Conservation (phyloP, 352 stramenopile genomes). For the Nothophytophthora sp. region DNA sequence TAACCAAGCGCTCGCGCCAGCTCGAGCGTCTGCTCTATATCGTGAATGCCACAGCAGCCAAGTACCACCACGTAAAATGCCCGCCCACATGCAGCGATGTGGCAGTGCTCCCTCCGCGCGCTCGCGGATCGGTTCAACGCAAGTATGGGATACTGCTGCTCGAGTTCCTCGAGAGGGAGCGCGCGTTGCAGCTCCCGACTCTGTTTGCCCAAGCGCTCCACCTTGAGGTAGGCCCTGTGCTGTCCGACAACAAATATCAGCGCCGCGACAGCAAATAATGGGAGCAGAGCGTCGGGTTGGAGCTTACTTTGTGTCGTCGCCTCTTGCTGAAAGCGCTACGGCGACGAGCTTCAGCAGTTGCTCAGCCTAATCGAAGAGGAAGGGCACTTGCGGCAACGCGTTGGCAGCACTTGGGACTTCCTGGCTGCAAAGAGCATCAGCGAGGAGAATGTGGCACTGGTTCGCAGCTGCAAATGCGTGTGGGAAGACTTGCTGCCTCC, state of each 20-base stretch:
- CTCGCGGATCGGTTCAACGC: constrained; percentile 12
- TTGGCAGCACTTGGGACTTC: constrained; percentile 19
- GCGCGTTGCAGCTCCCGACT: constrained; percentile 1
- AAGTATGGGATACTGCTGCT: constrained; percentile 28
- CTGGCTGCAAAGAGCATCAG: constrained; percentile 12
- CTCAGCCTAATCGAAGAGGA: constrained; percentile 35
- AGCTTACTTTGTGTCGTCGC: not conserved
- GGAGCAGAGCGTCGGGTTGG: too few relatives aligned
- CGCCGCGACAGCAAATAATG: too few relatives aligned
- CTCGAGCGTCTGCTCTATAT: constrained; percentile 32
- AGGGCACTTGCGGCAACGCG: constrained; percentile 18
- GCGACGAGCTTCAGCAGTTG: constrained; percentile 26
- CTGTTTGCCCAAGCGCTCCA: constrained; percentile 21
- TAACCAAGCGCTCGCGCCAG: constrained; percentile 28
- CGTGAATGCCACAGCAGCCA: constrained; percentile 23
- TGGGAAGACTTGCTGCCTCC: constrained; percentile 20
- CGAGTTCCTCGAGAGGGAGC: constrained; percentile 23
- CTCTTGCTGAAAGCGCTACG: constrained; percentile 14
- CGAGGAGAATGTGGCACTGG: constrained; percentile 8
- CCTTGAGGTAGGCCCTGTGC: constrained; percentile 21
- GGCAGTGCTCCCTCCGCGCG: not conserved
- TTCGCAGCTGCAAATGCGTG: constrained; percentile 8
- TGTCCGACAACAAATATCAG: too few relatives aligned
- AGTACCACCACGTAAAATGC: constrained; percentile 17
- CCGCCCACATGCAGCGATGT: not conserved